Base-by-base conservation (phyloP, 345 rosid species). In the Nasturtium officinale region DNA sequence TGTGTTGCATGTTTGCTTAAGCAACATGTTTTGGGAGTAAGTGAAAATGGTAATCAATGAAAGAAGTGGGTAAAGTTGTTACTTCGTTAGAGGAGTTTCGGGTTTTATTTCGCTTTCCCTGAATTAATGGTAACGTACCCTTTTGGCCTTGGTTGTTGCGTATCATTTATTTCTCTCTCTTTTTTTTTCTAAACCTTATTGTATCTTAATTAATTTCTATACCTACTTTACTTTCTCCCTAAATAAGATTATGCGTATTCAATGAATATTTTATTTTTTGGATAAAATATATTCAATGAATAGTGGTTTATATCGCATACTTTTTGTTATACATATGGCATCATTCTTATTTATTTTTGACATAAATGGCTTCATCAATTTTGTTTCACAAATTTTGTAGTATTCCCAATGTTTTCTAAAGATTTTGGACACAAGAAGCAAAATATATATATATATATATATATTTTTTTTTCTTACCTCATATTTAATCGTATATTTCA, bases 101-200 rank as follows among this genome's bases (percentile, higher is more conserved):
- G 72, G 25, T 23, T 77, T 77, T 56, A 77, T 45, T 64, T 77
- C 63, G 67, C 80, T 77, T 77, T 77, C 67, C 61, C 76, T 56
- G 40, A 40, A 70, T 77, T 71, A 64, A 77, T 77, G 72, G 76
- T 65, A 77, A 77, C 76, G 80, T 62, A 77, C 76, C 50, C 62
- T 71, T 61, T 77, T 20, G 43, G 21, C 61, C 17, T 64, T 71
- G 79, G 60, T 76, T 28, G 66, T 69, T 76, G 66, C 66, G 58
- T 33, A 18, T 71, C 72, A 77, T 77, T 77, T 56, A 77, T 38
- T 57, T 70, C 71, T 62, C 57, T 70, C 71, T 62, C 57, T 17
- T 38, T 70, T 23, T 6, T 71, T 60, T 45, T 35, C 6, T 10
- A n/a, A 11, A 43, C 61, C 74, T 61, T 23, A 16, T 42, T 10